Evolutionary conservation across 371 early-diverging fungal genomes (phyloP), one percentile per base, ranked within the genome.

Genomic region (Rhizopus microsporus): DNA sequence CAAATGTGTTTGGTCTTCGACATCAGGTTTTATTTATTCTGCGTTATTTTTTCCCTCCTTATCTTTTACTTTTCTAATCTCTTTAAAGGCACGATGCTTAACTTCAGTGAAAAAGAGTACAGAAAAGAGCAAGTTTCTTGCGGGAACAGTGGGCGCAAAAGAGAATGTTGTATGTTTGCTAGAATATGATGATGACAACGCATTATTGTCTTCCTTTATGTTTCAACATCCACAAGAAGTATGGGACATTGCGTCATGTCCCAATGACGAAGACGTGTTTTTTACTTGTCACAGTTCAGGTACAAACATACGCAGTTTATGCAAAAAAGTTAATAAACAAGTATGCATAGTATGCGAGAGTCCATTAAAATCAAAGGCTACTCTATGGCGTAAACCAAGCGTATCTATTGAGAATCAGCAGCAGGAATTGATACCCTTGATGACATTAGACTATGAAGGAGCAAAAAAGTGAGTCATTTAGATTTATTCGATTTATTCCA

Each of bases 191-290:
- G 89, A 88, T 59, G 90, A 91, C 39, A 75, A 79, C 44, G 75
- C 72, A 62, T 75, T 80, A 40, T 81, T 93, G 17, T 72, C 74
- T 7, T 74, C 83, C n/a, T 80, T 78, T 0, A 75, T 83, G 34
- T 93, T 80, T 68, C 66, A 63, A 13, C 94, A 94, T 67, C 71
- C 83, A 1, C 75, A 85, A 29, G 93, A 91, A 59, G 77, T 94
- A 8, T 84, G 87, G 76, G 80, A 85, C 35, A 81, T 94, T 12
- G 77, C 87, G 0, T 70, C 91, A 0, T 82, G 82, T 43, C 90
- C 92, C 12, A 58, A 70, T 4, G 65, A 87, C 38, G 68, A 81
- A 13, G 75, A 88, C 47, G 54, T 85, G 12, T 74, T 91, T n/a
- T 79, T 90, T 42, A 89, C 91, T 6, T 72, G 83, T 37, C 81